Conservation (phyloP, 2,329 filamentous ascomycete species). For the Clonostachys rosea region DNA sequence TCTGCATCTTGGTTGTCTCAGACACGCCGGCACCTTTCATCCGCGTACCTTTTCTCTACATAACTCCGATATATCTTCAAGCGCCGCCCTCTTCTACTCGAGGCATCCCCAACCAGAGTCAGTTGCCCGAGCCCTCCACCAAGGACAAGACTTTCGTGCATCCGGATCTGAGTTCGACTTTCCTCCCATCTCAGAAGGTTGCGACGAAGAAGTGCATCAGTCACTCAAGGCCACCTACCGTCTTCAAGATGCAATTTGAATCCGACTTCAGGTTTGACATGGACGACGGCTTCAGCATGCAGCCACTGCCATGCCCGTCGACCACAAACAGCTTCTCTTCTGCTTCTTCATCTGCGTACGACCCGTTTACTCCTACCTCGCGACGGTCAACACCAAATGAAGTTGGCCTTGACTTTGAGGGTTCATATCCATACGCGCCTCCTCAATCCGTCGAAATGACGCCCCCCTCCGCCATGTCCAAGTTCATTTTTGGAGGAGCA, state of each 20-base stretch:
- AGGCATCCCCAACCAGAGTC: conserved; percentile 25
- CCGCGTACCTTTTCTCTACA: conserved; percentile 25
- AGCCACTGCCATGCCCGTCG: conserved; percentile 26
- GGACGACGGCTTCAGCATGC: conserved; percentile 31
- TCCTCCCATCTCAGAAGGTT: too few relatives aligned
- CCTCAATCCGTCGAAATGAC: conserved; percentile 25
- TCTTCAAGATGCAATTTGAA: conserved; percentile 27
- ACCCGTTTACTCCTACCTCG: conserved; percentile 35
- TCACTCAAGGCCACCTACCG: too few relatives aligned
- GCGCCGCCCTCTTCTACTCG: conserved; percentile 22
- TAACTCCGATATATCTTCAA: conserved; percentile 34
- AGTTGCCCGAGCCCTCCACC: background rate
- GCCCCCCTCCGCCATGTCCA: conserved; percentile 24
- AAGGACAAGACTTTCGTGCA: background rate
- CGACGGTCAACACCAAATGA: conserved; percentile 36
- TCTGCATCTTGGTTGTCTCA: conserved; percentile 28
- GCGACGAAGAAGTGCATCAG: too few relatives aligned
- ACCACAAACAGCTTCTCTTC: conserved; percentile 31
- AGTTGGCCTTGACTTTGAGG: conserved; percentile 29
- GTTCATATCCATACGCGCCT: conserved; percentile 15
- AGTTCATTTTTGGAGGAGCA: conserved; percentile 22
- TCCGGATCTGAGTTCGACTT: too few relatives aligned
- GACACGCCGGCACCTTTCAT: conserved; percentile 16
- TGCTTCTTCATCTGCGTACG: conserved; percentile 30
- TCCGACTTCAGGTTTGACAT: conserved; percentile 30